These are phyloP conservation scores for Ceratobasidium sp. DNA, from an alignment of 1,284 basidiomycete species.

Conservation along the genomic window DNA sequence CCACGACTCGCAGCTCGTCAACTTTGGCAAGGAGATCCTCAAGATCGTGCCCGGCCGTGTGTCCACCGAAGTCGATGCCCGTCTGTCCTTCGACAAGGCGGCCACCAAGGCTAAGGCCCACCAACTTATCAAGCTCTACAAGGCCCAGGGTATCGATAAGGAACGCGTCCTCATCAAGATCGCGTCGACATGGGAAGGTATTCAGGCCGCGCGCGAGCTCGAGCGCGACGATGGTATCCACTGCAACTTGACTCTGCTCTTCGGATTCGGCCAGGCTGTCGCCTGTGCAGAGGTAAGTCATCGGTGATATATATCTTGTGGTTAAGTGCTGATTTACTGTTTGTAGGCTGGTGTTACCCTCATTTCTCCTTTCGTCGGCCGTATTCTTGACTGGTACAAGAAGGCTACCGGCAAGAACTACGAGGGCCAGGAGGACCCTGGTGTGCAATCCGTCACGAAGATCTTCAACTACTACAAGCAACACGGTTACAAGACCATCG, in stretches of 20 bases:
- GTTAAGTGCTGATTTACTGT: slow-evolving; percentile 72
- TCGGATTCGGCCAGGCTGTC: slow-evolving; percentile 98
- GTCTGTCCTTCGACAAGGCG: slow-evolving; percentile 96
- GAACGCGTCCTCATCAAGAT: slow-evolving; percentile 99
- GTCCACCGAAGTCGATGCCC: slow-evolving; percentile 98
- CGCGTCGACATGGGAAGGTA: slow-evolving; percentile 99
- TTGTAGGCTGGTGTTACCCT: slow-evolving; percentile 94
- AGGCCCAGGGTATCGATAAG: slow-evolving; percentile 89
- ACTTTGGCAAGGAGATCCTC: slow-evolving; percentile 97
- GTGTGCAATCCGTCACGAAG: slow-evolving; percentile 94
- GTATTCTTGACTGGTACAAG: slow-evolving; percentile 98
- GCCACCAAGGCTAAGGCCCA: slow-evolving; percentile 93
- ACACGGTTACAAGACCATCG: slow-evolving; percentile 97
- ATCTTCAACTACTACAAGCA: slow-evolving; percentile 99
- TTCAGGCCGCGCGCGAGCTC: slow-evolving; percentile 95
- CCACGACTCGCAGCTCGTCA: slow-evolving; percentile 77
- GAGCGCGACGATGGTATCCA: slow-evolving; percentile 94
- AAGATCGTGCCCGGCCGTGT: slow-evolving; percentile 97
- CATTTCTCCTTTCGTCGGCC: slow-evolving; percentile 99
- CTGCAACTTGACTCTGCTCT: slow-evolving; percentile 99
- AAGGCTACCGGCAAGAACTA: slow-evolving; percentile 85
- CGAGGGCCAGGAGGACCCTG: slow-evolving; percentile 93
- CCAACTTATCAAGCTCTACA: slow-evolving; percentile 95
- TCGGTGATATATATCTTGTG: slow-evolving; percentile 98
- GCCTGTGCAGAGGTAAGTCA: slow-evolving; percentile 95